phyloP scores from a whole-genome alignment of 306 rosid genomes.

The Erythrophleum fordii region DNA sequence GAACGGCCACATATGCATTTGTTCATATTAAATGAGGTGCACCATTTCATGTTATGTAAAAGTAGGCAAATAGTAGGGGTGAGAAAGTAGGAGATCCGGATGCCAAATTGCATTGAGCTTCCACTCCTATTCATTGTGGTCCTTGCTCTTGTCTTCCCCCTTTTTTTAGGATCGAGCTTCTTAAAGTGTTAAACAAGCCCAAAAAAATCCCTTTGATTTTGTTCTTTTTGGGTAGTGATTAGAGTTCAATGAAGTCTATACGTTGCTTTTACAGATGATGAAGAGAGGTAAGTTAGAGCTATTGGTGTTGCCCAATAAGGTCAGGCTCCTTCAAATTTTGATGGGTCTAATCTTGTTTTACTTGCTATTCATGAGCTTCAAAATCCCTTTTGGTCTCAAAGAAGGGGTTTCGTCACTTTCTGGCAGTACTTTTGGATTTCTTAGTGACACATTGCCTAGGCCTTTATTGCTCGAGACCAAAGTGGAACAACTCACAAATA shows the following conservation, averaged over 20 bases:
- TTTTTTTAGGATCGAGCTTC: conserved; percentile 46
- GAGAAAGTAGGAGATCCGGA: too few relatives aligned
- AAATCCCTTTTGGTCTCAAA: conserved; percentile 67
- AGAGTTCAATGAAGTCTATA: not conserved
- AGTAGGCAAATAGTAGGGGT: too few relatives aligned
- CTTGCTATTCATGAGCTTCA: conserved; percentile 73
- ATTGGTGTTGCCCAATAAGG: conserved; percentile 49
- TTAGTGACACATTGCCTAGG: conserved; percentile 57
- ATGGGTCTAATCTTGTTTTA: conserved; percentile 60
- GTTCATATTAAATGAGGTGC: too few relatives aligned
- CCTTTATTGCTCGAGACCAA: conserved; percentile 44
- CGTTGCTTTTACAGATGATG: conserved; percentile 45
- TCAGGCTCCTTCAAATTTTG: conserved; percentile 69
- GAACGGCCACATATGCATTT: too few relatives aligned
- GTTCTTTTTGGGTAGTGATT: not conserved
- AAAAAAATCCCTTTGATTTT: conserved; percentile 12
- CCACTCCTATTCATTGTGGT: too few relatives aligned
- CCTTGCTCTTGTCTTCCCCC: too few relatives aligned
- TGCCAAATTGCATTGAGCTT: too few relatives aligned
- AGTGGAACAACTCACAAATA: conserved; percentile 43
- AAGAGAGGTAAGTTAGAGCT: conserved; percentile 70
- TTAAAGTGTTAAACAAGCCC: conserved; percentile 19
- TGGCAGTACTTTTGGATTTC: conserved; percentile 48
- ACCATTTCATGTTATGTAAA: too few relatives aligned
- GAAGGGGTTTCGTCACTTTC: conserved; percentile 47